Percentiles rank a stretch among this genome's conserved stretches.
phyloP scores from a whole-genome alignment of 306 rosid species.

The Trichosanthes truncata region DNA sequence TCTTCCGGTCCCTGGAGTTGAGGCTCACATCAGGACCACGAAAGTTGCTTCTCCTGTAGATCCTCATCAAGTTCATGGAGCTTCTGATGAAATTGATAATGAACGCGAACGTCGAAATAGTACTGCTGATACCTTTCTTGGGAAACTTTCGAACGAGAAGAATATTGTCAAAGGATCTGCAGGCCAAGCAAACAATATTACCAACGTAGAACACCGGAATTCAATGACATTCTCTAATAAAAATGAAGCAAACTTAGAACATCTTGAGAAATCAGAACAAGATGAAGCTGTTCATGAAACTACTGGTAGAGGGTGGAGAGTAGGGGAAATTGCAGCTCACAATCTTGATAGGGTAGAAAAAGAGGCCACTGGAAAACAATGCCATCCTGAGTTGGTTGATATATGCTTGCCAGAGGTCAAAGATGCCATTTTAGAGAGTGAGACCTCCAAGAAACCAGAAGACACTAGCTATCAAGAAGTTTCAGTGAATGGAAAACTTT shows the following conservation, averaged over 20 bases:
- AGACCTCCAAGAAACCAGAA: conserved; percentile 21
- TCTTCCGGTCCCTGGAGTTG: conserved; percentile 43
- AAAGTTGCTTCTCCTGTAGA: conserved; percentile 16
- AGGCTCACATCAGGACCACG: conserved; percentile 18
- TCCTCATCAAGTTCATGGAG: conserved; percentile 21
- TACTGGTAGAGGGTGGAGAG: conserved; percentile 17
- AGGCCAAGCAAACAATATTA: background rate
- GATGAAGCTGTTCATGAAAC: conserved; percentile 6
- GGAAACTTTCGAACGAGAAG: conserved; percentile 16
- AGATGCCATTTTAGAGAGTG: conserved; percentile 14
- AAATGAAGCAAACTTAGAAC: background rate
- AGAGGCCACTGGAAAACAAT: conserved; percentile 1
- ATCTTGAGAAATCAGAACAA: background rate
- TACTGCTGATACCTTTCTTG: conserved; percentile 15
- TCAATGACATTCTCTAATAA: background rate
- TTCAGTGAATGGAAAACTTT: conserved; percentile 17
- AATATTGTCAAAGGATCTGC: conserved; percentile 10
- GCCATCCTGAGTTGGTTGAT: conserved; percentile 2
- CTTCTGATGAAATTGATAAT: conserved; percentile 15
- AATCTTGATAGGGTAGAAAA: conserved; percentile 15
- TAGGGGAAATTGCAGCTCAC: conserved; percentile 11
- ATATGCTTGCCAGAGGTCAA: conserved; percentile 19
- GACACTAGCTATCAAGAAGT: conserved; percentile 17
- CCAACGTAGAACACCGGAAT: background rate
- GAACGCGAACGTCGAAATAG: conserved; percentile 12